Evolutionary conservation across 768 basidiomycete species (phyloP).

Genomic region (Pleurotus tuoliensis): DNA sequence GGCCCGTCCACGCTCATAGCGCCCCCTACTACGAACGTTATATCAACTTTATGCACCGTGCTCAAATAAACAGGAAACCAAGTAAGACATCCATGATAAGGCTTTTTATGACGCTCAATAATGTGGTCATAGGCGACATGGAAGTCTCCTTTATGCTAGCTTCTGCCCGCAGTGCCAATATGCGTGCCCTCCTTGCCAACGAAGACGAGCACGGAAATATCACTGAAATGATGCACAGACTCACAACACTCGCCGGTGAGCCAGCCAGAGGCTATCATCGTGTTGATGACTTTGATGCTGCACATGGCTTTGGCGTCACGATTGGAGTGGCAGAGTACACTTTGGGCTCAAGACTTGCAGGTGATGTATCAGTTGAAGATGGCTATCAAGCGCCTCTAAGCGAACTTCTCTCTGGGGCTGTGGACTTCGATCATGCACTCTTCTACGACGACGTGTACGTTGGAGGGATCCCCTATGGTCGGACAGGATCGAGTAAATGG

Average conservation of each 20-base stretch:
- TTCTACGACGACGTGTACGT: conserved; percentile 3
- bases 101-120: not conserved
- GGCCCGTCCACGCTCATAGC: conserved; percentile 22
- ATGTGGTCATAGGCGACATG: conserved; percentile 9
- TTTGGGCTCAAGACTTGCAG: not conserved
- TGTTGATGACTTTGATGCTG: conserved; percentile 4
- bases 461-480: conserved; percentile 9
- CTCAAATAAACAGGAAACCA: conserved; percentile 16
- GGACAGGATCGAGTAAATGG: conserved; percentile 6
- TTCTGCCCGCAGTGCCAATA: conserved; percentile 10
- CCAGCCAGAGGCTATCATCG: conserved; percentile 13
- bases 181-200: conserved; percentile 12
- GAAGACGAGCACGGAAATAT: not conserved
- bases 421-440: not conserved
- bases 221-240: conserved; percentile 2
- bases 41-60: conserved; percentile 20
- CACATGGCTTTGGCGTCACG: not conserved
- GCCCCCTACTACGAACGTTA: conserved; percentile 25
- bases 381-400: not conserved
- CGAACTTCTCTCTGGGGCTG: not conserved
- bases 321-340: not conserved
- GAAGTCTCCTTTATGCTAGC: conserved; percentile 15
- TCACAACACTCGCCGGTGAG: conserved; percentile 12
- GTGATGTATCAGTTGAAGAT: not conserved
- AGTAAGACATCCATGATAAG: conserved; percentile 7